A percentile compares a stretch with the other conserved stretches of the same genome.
Conservation (phyloP, 768 basidiomycete species). For the Podaxis rugospora region DNA sequence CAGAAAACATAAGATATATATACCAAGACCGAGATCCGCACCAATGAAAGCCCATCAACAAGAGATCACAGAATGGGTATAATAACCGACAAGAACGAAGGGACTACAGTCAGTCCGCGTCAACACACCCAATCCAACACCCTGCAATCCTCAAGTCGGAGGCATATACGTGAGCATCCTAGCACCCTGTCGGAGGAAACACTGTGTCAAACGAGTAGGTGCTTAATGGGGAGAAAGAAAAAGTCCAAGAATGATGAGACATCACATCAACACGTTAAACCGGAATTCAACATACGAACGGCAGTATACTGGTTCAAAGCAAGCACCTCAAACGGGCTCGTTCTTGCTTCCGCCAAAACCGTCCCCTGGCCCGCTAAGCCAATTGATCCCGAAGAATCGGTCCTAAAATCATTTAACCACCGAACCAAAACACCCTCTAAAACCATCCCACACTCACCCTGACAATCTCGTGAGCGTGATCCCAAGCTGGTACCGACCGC, state of each 20-base stretch:
- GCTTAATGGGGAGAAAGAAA: conserved; percentile 24
- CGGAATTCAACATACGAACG: conserved; percentile 52
- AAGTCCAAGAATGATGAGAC: neutral
- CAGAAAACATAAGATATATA: neutral
- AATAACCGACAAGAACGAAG: neutral
- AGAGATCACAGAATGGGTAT: neutral
- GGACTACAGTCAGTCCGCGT: neutral
- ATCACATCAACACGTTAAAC: conserved; percentile 8
- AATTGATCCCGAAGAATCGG: conserved; percentile 40
- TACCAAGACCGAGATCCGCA: neutral
- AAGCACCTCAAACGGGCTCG: conserved; percentile 76
- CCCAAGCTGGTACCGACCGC: conserved; percentile 72
- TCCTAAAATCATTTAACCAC: conserved; percentile 18
- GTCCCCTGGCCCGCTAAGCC: conserved; percentile 52
- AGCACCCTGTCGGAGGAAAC: conserved; percentile 51
- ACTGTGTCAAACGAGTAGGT: conserved; percentile 44
- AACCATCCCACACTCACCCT: conserved; percentile 44
- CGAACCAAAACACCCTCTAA: neutral
- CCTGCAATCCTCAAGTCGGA: neutral
- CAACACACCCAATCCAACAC: neutral
- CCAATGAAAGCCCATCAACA: neutral
- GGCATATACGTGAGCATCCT: conserved; percentile 40
- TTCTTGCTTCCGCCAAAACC: conserved; percentile 67
- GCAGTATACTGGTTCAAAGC: conserved; percentile 71
- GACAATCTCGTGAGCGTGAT: conserved; percentile 72